phyloP scores from a whole-genome alignment of 164 flowering plant genomes.

The Macadamia tetraphylla region DNA sequence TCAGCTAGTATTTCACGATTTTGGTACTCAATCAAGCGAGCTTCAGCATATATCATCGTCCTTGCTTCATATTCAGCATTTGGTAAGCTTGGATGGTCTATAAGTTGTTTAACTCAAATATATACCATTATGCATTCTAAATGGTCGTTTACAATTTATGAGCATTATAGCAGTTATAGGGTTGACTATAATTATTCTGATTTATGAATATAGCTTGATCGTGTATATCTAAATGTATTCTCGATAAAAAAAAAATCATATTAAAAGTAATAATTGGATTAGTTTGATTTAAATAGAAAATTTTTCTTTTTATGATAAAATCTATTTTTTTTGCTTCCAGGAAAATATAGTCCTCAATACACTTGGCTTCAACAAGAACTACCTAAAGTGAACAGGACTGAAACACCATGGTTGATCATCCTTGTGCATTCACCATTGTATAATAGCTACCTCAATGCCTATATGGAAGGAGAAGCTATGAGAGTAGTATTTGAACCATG shows the following conservation, averaged over 20 bases:
- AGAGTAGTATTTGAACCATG: slow-evolving; percentile 65
- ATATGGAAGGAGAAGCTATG: slow-evolving; percentile 89
- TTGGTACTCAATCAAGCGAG: slow-evolving; percentile 84
- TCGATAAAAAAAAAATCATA: too few relatives aligned
- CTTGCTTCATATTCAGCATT: slow-evolving; percentile 73
- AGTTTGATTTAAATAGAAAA: too few relatives aligned
- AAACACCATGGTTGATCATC: slow-evolving; percentile 87
- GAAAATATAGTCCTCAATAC: slow-evolving; percentile 67
- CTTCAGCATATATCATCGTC: slow-evolving; percentile 75
- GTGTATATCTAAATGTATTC: too few relatives aligned
- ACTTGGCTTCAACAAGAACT: slow-evolving; percentile 61
- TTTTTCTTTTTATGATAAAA: too few relatives aligned
- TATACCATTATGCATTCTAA: too few relatives aligned
- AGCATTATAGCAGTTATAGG: too few relatives aligned
- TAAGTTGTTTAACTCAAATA: too few relatives aligned
- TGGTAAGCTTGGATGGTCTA: slow-evolving; percentile 28
- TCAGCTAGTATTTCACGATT: slow-evolving; percentile 52
- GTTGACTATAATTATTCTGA: too few relatives aligned
- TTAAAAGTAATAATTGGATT: too few relatives aligned
- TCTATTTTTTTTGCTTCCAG: slow-evolving; percentile 17
- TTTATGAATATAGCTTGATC: too few relatives aligned
- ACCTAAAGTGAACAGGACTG: slow-evolving; percentile 60
- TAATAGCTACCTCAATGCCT: slow-evolving; percentile 57
- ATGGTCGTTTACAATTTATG: too few relatives aligned
- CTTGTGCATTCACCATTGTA: slow-evolving; percentile 70